phyloP scores from a whole-genome alignment of 2,329 filamentous ascomycete species.

The Fusarium goolgardi region DNA sequence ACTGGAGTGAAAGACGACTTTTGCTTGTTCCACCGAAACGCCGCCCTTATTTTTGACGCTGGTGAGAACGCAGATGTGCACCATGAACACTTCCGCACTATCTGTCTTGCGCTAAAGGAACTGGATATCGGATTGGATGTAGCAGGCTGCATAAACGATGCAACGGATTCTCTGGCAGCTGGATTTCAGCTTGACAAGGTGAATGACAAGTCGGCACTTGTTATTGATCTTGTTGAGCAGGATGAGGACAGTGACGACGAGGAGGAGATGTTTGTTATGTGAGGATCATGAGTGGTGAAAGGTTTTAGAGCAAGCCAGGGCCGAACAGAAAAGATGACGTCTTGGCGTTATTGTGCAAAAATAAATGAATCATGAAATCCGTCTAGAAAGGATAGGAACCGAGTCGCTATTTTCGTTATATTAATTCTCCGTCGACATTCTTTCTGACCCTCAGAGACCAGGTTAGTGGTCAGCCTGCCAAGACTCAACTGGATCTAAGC shows the following conservation, averaged over 20 bases:
- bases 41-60: slow-evolving; percentile 4
- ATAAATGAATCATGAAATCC: not conserved
- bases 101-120: slow-evolving; percentile 23
- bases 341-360: not conserved
- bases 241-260: slow-evolving; percentile 23
- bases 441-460: no score
- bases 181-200: slow-evolving; percentile 20
- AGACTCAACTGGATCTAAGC: not conserved
- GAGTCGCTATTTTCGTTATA: not conserved
- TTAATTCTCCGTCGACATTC: no score
- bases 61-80: not conserved
- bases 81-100: slow-evolving; percentile 19
- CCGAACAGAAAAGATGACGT: not conserved
- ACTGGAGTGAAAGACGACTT: not conserved
- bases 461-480: not conserved
- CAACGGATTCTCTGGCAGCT: slow-evolving; percentile 1
- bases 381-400: fast-evolving
- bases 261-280: slow-evolving; percentile 3
- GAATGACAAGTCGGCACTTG: slow-evolving; percentile 13
- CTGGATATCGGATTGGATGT: slow-evolving; percentile 21
- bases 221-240: slow-evolving; percentile 16
- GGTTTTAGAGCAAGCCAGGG: not conserved
- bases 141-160: slow-evolving; percentile 20
- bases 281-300: not conserved
- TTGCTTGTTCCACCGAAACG: slow-evolving; percentile 8